Evolutionary conservation across 1,139 yeast species (phyloP).

Genomic region (Ogataea hybrid): DNA sequence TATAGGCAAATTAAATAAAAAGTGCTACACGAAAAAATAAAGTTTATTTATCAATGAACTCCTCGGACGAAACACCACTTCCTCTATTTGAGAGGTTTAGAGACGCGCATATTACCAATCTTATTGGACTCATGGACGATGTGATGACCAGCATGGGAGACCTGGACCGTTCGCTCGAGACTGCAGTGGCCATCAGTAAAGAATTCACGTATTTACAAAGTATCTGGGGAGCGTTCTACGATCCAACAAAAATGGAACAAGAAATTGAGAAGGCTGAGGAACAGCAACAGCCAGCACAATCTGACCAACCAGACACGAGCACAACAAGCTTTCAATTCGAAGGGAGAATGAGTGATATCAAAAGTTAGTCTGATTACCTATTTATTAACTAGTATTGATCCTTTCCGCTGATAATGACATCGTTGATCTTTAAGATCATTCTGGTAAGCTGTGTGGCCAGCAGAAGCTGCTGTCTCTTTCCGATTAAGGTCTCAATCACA

Average conservation of each 20-base stretch:
- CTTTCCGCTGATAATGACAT: conserved; percentile 69
- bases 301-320: conserved; percentile 9
- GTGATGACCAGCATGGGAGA: conserved; percentile 17
- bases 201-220: conserved; percentile 18
- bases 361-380: conserved; percentile 12
- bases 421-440: conserved; percentile 95
- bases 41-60: conserved; percentile 4
- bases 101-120: conserved; percentile 17
- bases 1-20: conserved; percentile 2
- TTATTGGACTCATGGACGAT: conserved; percentile 20
- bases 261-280: conserved; percentile 2
- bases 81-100: conserved; percentile 17
- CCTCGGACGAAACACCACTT: conserved; percentile 9
- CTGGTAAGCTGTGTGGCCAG: conserved; percentile 96
- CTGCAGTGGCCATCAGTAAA: conserved; percentile 20
- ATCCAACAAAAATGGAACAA: conserved; percentile 25
- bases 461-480: conserved; percentile 92
- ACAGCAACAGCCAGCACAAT: background rate
- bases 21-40: conserved; percentile 8
- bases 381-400: conserved; percentile 25
- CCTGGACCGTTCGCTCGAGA: conserved; percentile 20
- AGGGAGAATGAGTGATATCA: conserved; percentile 24
- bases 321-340: conserved; percentile 23
- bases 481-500: conserved; percentile 95
- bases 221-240: conserved; percentile 27